These are phyloP conservation scores for Curvularia spicifera DNA, from an alignment of 2,329 filamentous ascomycete genomes.

Conservation along the genomic window DNA sequence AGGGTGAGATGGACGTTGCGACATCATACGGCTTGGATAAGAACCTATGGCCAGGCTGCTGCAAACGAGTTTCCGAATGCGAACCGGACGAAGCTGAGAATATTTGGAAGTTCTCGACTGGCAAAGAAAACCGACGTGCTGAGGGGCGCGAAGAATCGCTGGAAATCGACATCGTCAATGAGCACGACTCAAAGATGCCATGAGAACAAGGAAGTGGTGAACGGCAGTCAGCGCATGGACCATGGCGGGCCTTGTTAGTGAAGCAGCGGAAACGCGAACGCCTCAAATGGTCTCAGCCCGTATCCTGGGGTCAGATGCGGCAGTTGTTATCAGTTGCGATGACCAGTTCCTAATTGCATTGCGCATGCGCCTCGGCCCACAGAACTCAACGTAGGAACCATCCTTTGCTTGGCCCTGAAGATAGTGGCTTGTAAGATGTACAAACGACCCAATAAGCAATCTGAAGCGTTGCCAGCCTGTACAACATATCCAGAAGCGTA, in stretches of 20 bases:
- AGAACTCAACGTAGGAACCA: neutral
- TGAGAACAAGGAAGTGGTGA: slow-evolving; percentile 1
- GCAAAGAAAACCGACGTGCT: slow-evolving; percentile 8
- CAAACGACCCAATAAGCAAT: slow-evolving; percentile 8
- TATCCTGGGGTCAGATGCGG: neutral
- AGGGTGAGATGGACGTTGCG: slow-evolving; percentile 26
- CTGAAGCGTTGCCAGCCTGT: neutral
- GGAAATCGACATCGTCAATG: slow-evolving; percentile 14
- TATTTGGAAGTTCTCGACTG: slow-evolving; percentile 9
- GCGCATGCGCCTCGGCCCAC: slow-evolving; percentile 6
- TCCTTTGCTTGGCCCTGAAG: neutral
- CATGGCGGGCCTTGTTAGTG: slow-evolving; percentile 6
- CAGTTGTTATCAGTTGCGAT: slow-evolving; percentile 11
- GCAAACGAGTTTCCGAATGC: slow-evolving; percentile 15
- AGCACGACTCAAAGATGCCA: slow-evolving; percentile 5
- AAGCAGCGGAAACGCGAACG: neutral
- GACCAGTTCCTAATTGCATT: slow-evolving; percentile 1
- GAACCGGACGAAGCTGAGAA: slow-evolving; percentile 16
- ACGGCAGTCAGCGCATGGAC: neutral
- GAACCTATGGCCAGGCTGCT: slow-evolving; percentile 10
- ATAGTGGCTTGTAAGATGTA: neutral
- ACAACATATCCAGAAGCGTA: slow-evolving; percentile 6
- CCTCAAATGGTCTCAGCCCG: slow-evolving; percentile 7
- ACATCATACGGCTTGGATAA: slow-evolving; percentile 13
- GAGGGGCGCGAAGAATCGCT: slow-evolving; percentile 9